phyloP scores from a whole-genome alignment of 345 rosid genomes.

The Fremontodendron californicum region DNA sequence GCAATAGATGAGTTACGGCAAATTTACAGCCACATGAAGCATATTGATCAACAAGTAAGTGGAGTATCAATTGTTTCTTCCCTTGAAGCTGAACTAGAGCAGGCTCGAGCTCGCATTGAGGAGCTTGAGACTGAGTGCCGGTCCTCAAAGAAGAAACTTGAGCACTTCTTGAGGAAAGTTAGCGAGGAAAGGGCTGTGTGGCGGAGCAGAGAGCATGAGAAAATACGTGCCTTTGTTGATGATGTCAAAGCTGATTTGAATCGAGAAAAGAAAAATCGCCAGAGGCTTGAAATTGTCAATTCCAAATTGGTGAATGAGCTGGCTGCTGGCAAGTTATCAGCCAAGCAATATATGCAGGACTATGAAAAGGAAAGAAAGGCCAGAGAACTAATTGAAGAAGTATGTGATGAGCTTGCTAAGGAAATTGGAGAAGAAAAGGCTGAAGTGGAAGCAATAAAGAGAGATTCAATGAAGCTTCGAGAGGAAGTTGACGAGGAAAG shows the following conservation, averaged over 20 bases:
- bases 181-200: conserved; percentile 66
- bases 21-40: conserved; percentile 38
- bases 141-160: conserved; percentile 64
- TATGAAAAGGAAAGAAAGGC: conserved; percentile 59
- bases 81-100: conserved; percentile 57
- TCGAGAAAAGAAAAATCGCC: conserved; percentile 58
- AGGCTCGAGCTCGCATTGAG: conserved; percentile 42
- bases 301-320: conserved; percentile 69
- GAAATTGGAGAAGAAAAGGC: conserved; percentile 73
- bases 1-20: conserved; percentile 42
- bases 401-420: conserved; percentile 67
- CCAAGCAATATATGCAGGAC: conserved; percentile 55
- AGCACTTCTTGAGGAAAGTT: conserved; percentile 65
- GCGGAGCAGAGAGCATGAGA: conserved; percentile 73
- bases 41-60: conserved; percentile 45
- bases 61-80: conserved; percentile 53
- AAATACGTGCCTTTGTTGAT: conserved; percentile 54
- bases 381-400: conserved; percentile 66
- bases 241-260: conserved; percentile 54
- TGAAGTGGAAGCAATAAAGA: conserved; percentile 53
- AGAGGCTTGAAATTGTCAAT: conserved; percentile 56
- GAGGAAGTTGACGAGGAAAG: conserved; percentile 68
- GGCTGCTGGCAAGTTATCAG: conserved; percentile 57
- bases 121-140: conserved; percentile 63
- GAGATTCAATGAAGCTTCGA: conserved; percentile 47